Conservation (phyloP, 2,329 filamentous ascomycete species). For the Remersonia thermophila region DNA sequence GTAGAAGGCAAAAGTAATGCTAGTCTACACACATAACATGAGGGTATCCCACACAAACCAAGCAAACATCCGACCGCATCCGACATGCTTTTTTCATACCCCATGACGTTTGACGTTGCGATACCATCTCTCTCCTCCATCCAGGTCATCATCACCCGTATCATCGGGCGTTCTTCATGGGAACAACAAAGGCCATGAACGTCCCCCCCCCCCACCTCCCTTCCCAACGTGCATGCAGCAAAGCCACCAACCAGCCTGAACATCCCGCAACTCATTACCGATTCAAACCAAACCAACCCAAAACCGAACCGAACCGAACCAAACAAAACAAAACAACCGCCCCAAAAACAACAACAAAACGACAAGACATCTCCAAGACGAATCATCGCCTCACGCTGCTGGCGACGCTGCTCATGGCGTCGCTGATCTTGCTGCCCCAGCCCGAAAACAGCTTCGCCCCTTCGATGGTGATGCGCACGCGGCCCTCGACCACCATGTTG, state of each 20-base stretch:
- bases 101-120: too few species aligned
- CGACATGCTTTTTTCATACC: background rate
- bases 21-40: background rate
- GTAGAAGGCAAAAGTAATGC: too few species aligned
- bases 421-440: constrained; percentile 14
- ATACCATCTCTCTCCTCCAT: background rate
- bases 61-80: constrained; percentile 2
- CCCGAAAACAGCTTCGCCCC: constrained; percentile 36
- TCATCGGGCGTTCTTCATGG: too few species aligned
- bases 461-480: constrained; percentile 50
- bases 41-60: constrained; percentile 7
- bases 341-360: constrained; percentile 1
- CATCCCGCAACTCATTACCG: too few species aligned
- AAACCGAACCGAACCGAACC: background rate
- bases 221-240: too few species aligned
- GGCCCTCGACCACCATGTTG: constrained; percentile 76
- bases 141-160: too few species aligned
- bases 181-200: too few species aligned
- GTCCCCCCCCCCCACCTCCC: too few species aligned
- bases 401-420: constrained; percentile 13
- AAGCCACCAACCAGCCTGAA: too few species aligned
- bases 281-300: background rate
- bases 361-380: background rate
- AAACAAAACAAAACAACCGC: background rate
- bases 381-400: constrained; percentile 13